These are phyloP conservation scores for Botrytis elliptica DNA, from an alignment of 2,329 filamentous ascomycete genomes.

Conservation along the genomic window DNA sequence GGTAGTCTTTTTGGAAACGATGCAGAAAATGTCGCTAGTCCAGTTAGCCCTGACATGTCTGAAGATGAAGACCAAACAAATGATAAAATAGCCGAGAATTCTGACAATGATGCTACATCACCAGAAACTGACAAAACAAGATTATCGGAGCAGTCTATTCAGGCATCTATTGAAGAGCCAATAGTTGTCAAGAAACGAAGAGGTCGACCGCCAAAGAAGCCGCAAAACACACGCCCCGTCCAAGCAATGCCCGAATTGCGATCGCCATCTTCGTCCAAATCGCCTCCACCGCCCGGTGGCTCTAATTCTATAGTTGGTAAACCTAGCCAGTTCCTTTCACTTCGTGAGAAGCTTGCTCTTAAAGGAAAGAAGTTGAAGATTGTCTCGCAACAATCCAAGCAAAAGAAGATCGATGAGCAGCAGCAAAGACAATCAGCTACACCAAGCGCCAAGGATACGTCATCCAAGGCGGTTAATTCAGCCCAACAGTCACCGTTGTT, in stretches of 20 bases:
- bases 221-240: slow-evolving; percentile 8
- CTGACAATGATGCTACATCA: background rate
- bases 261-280: slow-evolving; percentile 18
- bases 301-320: background rate
- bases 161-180: slow-evolving; percentile 9
- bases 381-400: slow-evolving; percentile 25
- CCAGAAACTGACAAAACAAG: background rate
- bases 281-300: slow-evolving; percentile 1
- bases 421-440: slow-evolving; percentile 20
- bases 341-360: slow-evolving; percentile 37
- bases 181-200: slow-evolving; percentile 26
- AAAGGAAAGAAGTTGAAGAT: slow-evolving; percentile 37
- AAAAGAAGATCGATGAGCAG: background rate
- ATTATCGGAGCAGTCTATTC: background rate
- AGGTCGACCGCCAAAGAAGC: slow-evolving; percentile 33
- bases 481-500: background rate
- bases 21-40: background rate
- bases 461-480: background rate
- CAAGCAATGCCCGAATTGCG: slow-evolving; percentile 2
- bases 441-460: background rate
- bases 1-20: slow-evolving; percentile 15
- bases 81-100: background rate
- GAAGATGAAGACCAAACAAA: background rate
- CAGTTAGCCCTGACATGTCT: background rate
- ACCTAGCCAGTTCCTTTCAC: slow-evolving; percentile 29